Evolutionary conservation across 805 yeast species (phyloP), one percentile per base, ranked within the genome.

Genomic region (Ascoidea tarda): DNA sequence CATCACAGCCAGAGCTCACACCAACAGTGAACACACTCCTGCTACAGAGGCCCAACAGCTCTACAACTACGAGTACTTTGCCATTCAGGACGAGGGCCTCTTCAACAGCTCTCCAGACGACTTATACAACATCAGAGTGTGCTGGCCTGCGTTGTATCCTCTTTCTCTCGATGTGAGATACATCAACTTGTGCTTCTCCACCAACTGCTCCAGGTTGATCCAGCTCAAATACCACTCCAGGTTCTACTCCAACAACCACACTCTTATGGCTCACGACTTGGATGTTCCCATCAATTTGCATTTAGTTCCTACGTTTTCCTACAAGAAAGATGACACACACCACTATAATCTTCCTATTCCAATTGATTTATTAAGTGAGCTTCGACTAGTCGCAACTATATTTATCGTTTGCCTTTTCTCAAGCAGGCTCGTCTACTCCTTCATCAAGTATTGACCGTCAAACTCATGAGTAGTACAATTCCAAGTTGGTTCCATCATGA

Each of bases 401-500:
- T 38, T 38, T 10, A 10, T 38, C 2, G 8, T 38, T 2, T 38
- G 14, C 8, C 14, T 38, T 38, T 14, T 14, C 8, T 38, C 14
- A 38, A 38, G 44, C 14, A 10, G 8, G 14, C 8, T 38, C 14
- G 14, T 38, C 14, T 38, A 38, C 28, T 21, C 28, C 28, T 21
- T 21, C 3, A 21, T 21, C 28, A 21, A 21, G 28, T 21, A 21
- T 3, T 21, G 28, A 21, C 28, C 28, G 28, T 21, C 28, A 21
- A 21, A 4, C 32, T 53, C 46, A 84, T 32, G 81, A 70, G 62
- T 85, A 85, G 60, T 87, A 93, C 64, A 91, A 69, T 67, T 91
- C 99, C 58, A 91, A 67, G 65, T 83, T 87, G 55, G 85, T 82
- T 6, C 96, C 95, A 64, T 89, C 83, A 62, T 89, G 96, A 16